Evolutionary conservation across 345 rosid species (phyloP).

Genomic region (Lepidium sativum): DNA sequence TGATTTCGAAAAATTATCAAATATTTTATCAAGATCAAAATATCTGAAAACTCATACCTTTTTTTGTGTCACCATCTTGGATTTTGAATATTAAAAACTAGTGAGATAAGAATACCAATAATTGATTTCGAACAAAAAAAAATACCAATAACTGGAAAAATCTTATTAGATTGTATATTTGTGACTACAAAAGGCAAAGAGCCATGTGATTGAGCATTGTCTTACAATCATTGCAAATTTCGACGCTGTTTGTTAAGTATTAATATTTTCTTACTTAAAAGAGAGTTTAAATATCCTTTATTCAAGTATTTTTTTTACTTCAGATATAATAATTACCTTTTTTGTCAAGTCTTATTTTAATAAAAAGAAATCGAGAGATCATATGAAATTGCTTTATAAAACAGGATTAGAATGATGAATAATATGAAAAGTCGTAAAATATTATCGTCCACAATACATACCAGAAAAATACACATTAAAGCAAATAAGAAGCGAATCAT

Average conservation of each 20-base stretch:
- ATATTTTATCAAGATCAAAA: not conserved
- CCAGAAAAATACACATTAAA: not conserved
- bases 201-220: conserved; percentile 19
- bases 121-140: no score
- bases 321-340: not conserved
- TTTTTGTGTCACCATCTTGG: not conserved
- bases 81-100: not conserved
- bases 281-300: not conserved
- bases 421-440: conserved; percentile 11
- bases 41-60: not conserved
- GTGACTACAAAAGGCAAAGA: conserved; percentile 2
- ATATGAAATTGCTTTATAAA: conserved; percentile 6
- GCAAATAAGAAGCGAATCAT: not conserved
- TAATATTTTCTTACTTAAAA: not conserved
- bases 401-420: conserved; percentile 20
- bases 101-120: not conserved
- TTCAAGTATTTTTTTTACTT: conserved; percentile 5
- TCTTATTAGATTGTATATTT: conserved; percentile 15
- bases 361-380: not conserved
- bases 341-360: not conserved
- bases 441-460: not conserved
- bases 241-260: conserved; percentile 17
- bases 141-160: conserved; percentile 3
- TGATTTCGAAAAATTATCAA: not conserved
- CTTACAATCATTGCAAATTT: conserved; percentile 14